These are phyloP conservation scores for Paracoccidioides lutzii DNA, from an alignment of 2,329 filamentous ascomycete species.

Conservation along the genomic window DNA sequence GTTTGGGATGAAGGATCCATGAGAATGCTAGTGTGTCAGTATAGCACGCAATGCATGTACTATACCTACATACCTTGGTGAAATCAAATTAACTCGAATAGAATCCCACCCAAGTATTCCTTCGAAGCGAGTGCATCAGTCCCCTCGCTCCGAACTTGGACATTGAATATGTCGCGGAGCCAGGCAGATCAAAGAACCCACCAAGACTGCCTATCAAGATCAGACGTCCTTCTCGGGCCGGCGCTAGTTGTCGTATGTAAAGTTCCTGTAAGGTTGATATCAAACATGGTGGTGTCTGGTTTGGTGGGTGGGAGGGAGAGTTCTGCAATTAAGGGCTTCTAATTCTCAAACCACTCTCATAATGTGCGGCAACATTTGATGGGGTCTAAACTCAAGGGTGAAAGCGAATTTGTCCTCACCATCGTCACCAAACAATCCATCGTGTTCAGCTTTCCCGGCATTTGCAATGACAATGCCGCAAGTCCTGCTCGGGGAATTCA, in stretches of 20 bases:
- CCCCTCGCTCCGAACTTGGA: conserved; percentile 28
- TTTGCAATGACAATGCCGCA: conserved; percentile 24
- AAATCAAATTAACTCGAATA: conserved; percentile 26
- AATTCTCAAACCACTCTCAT: neutral
- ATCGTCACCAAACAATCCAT: conserved; percentile 18
- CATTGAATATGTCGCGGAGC: conserved; percentile 22
- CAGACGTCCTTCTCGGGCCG: conserved; percentile 19
- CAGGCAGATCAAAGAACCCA: conserved; percentile 22
- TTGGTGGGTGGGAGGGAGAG: conserved; percentile 7
- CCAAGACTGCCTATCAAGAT: conserved; percentile 24
- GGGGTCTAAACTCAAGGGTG: neutral
- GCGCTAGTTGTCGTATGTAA: conserved; percentile 30
- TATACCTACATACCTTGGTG: conserved; percentile 25
- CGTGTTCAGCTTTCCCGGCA: conserved; percentile 20
- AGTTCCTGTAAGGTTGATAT: conserved; percentile 31
- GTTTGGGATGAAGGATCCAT: conserved; percentile 9
- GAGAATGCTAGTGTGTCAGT: neutral
- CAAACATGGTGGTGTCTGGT: conserved; percentile 24
- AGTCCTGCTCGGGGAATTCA: conserved; percentile 16
- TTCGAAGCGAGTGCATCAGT: conserved; percentile 26
- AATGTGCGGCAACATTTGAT: neutral
- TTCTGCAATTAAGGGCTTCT: neutral
- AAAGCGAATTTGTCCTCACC: conserved; percentile 4
- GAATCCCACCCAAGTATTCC: conserved; percentile 17
- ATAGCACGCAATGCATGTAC: neutral